Conservation (phyloP, 2,329 filamentous ascomycete genomes). For the Paramyrothecium sp. region DNA sequence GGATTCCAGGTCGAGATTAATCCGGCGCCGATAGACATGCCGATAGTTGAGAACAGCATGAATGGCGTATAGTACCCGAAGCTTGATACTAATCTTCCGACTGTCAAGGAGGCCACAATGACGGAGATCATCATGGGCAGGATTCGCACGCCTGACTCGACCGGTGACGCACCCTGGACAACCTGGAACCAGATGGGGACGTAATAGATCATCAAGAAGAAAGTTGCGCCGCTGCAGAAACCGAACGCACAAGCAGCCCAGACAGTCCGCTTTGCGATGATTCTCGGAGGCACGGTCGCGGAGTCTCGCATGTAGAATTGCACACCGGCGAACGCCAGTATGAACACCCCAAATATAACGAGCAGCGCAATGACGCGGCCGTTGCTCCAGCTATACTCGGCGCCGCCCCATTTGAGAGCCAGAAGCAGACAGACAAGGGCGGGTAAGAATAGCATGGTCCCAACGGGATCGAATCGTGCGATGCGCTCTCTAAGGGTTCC, state of each 20-base stretch:
- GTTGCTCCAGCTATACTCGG: constrained; percentile 18
- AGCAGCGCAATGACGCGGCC: constrained; percentile 33
- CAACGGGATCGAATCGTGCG: constrained; percentile 10
- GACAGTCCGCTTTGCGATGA: constrained; percentile 39
- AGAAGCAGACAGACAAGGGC: constrained; percentile 41
- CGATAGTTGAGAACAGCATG: constrained; percentile 30
- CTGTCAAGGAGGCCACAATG: constrained; percentile 23
- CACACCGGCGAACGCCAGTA: constrained; percentile 25
- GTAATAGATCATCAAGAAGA: constrained; percentile 35
- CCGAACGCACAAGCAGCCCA: constrained; percentile 29
- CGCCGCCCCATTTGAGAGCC: constrained; percentile 43
- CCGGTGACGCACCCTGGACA: constrained; percentile 33
- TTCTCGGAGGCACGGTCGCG: constrained; percentile 38
- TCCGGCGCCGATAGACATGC: constrained; percentile 34
- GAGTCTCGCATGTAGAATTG: constrained; percentile 30
- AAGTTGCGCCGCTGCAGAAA: constrained; percentile 22
- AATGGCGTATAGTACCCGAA: constrained; percentile 43
- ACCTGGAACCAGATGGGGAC: constrained; percentile 52
- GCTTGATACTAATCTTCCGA: constrained; percentile 19
- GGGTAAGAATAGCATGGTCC: constrained; percentile 15
- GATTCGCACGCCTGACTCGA: constrained; percentile 24
- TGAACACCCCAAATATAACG: constrained; percentile 28
- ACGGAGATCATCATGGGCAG: constrained; percentile 25
- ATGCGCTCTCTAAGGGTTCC: neutral
- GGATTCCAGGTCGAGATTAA: constrained; percentile 37